Evolutionary conservation across 805 yeast genomes (phyloP), one percentile per base, ranked within the genome.

Genomic region (Candida nitratophila): DNA sequence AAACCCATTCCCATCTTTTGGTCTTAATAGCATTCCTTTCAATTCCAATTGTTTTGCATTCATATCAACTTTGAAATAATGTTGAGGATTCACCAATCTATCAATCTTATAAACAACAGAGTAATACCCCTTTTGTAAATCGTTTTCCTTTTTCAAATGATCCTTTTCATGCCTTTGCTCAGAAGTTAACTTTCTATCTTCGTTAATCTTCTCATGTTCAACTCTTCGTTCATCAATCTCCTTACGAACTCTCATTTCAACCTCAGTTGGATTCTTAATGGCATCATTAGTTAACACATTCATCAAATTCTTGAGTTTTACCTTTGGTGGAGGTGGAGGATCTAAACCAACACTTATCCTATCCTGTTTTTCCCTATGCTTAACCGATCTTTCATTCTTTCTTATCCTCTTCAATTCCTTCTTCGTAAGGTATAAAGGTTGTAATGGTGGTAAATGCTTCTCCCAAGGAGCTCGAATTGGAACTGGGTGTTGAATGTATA

Each of bases 251-350:
- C 71, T 63, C 60, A 71, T 69, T 56, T 91, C 99, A 51, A 89
- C 82, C 3, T 78, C 78, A 0, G 98, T 91, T 1, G 99, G 98
- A 57, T 93, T 96, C 47, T 76, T 71, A 40, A 90, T 83, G 7
- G 93, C 87, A 46, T 86, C 95, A 52, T 86, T 79, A 2, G 97
- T 86, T 40, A 85, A 67, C 0, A 88, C 96, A 53, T 75, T 83
- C 89, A 88, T 86, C 61, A 93, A 71, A 58, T 91, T 93, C 37
- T 83, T 77, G 37, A 88, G 68, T 54, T 84, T 86, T 22, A 93
- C 84, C 61, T 91, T 93, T 3, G 96, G 95, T 6, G 83, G 83
- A 0, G 96, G 96, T 5, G 95, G 83, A 0, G 95, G 84, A 39
- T 83, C 86, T 17, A 90, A 64, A 0, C 99, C 99, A 5, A 86